Base-by-base conservation (phyloP, 257 asterid genomes). In the Ballota nigra region DNA sequence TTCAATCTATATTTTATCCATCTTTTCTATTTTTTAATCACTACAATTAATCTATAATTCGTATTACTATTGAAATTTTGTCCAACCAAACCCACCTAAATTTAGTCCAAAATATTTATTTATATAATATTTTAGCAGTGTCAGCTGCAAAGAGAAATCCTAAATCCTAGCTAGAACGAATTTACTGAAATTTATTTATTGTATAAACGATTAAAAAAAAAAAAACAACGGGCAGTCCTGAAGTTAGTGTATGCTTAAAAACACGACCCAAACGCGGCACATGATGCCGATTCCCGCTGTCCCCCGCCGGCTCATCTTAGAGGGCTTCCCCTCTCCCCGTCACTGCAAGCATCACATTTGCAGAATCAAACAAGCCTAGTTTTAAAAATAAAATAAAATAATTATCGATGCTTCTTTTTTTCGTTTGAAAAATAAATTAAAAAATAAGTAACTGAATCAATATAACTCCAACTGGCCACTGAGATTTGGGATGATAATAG, bases 251-350 rank as follows among this genome's bases (percentile, higher is more conserved):
- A 34, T 53, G 80, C 58, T 22, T 11, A 36, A 64, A 36, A 58
- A 70, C 71, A 79, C 34, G 63, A 58, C 60, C 77, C 47, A 19
- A 66, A 65, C 57, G 63, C 47, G 15, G 63, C 83, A 79, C 80
- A 79, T 79, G 83, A 55, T 22, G 71, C 71, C 41, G 77, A 64
- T 74, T 74, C 80, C 75, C 33, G 68, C 74, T 79, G 83, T 74
- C 79, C 76, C 79, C 77, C 74, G 60, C 71, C 82, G 78, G 78
- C 78, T 72, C 82, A 67, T 67, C 47, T 68, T 73, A 62, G 78
- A 38, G 70, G 61, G 15, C 34, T 38, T 34, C 68, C 64, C 68
- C n/a, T 38, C 33, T 28, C 33, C 11, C 16, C 5, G 15, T 64
- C 4, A 43, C 20, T 34, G 6, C 23, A 34, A 22, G 6, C 45